These are phyloP conservation scores for Phytophthora pistaciae DNA, from an alignment of 352 stramenopile genomes.

Conservation along the genomic window DNA sequence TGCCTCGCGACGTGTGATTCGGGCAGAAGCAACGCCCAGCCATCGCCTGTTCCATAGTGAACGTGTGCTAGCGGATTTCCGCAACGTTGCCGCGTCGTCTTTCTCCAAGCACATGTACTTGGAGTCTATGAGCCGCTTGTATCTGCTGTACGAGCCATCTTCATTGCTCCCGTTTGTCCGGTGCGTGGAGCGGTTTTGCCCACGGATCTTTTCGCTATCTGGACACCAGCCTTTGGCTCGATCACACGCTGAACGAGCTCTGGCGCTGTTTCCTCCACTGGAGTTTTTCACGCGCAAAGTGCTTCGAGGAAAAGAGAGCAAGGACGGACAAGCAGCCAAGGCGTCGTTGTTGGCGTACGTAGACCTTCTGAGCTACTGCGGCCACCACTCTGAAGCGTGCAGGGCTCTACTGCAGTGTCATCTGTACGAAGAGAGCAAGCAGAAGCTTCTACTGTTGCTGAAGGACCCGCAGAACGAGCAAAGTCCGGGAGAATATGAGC, in stretches of 20 bases:
- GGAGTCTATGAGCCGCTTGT: conserved; percentile 83
- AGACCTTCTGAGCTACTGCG: conserved; percentile 62
- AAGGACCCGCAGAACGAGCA: conserved; percentile 28
- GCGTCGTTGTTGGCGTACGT: conserved; percentile 70
- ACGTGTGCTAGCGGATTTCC: conserved; percentile 74
- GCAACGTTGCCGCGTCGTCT: conserved; percentile 65
- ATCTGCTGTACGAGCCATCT: conserved; percentile 72
- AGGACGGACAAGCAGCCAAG: conserved; percentile 23
- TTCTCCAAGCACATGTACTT: conserved; percentile 92
- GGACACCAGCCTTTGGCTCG: conserved; percentile 47
- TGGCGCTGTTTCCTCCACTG: conserved; percentile 69
- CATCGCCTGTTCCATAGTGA: conserved; percentile 89
- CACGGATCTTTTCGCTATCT: conserved; percentile 74
- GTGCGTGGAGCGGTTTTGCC: conserved; percentile 67
- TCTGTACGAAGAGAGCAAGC: conserved; percentile 71
- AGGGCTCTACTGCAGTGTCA: conserved; percentile 66
- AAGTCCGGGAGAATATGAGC: conserved; percentile 19
- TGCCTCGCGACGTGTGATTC: conserved; percentile 3
- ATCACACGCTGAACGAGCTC: conserved; percentile 73
- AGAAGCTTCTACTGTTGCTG: conserved; percentile 41
- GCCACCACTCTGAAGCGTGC: conserved; percentile 61
- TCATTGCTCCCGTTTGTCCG: conserved; percentile 68
- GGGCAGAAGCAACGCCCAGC: conserved; percentile 49
- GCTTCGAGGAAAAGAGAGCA: conserved; percentile 22
- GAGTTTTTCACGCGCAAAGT: conserved; percentile 55